Evolutionary conservation across 2,329 filamentous ascomycete species (phyloP).

Genomic region (Phialophora chinensis): DNA sequence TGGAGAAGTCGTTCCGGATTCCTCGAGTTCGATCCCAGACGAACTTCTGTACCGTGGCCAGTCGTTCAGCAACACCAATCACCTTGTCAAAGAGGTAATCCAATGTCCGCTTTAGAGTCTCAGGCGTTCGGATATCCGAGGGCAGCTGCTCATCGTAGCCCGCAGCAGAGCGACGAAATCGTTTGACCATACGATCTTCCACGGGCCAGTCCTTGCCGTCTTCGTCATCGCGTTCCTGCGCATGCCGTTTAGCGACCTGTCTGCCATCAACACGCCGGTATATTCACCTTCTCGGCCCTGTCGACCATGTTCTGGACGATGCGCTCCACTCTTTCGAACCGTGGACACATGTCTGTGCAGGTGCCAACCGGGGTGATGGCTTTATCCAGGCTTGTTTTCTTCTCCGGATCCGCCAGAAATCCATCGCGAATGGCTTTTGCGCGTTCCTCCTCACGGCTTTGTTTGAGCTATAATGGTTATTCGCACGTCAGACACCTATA

Average conservation of each 20-base stretch:
- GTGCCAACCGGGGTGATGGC: slow-evolving; percentile 67
- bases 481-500: slow-evolving; percentile 40
- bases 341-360: slow-evolving; percentile 69
- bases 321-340: slow-evolving; percentile 66
- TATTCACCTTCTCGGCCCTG: slow-evolving; percentile 62
- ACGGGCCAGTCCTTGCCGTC: slow-evolving; percentile 47
- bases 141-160: slow-evolving; percentile 68
- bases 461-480: slow-evolving; percentile 52
- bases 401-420: slow-evolving; percentile 64
- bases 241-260: slow-evolving; percentile 18
- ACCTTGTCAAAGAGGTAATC: slow-evolving; percentile 59
- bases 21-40: slow-evolving; percentile 70
- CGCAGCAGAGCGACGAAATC: slow-evolving; percentile 67
- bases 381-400: slow-evolving; percentile 63
- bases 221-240: slow-evolving; percentile 33
- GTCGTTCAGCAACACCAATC: slow-evolving; percentile 56
- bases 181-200: slow-evolving; percentile 66
- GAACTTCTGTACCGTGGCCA: slow-evolving; percentile 64
- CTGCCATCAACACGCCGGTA: not conserved
- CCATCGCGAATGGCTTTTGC: slow-evolving; percentile 59
- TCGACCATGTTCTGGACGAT: slow-evolving; percentile 68
- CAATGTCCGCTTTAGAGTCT: slow-evolving; percentile 53
- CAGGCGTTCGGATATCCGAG: slow-evolving; percentile 67
- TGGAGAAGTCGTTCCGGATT: slow-evolving; percentile 69
- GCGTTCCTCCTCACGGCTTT: slow-evolving; percentile 57